Conservation (phyloP, 208 protist species). For the Acanthamoeba lenticulata region DNA sequence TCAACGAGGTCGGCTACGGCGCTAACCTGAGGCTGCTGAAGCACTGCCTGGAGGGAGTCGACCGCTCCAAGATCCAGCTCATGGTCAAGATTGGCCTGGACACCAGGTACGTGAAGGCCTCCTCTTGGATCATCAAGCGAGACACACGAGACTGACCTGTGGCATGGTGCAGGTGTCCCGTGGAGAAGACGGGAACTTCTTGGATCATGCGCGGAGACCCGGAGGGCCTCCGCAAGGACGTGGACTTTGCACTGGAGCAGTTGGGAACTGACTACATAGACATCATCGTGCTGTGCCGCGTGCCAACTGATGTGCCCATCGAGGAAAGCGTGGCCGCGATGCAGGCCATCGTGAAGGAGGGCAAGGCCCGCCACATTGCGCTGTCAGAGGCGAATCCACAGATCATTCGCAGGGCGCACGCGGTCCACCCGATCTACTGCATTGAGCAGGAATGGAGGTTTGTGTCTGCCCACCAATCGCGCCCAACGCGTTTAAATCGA, state of each 20-base stretch:
- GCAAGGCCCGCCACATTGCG: conserved; percentile 67
- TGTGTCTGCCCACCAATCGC: neutral
- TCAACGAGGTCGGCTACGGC: neutral
- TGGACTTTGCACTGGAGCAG: neutral
- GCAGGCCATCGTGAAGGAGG: conserved; percentile 53
- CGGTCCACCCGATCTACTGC: conserved; percentile 66
- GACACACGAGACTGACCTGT: neutral
- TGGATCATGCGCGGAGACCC: neutral
- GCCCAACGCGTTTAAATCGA: neutral
- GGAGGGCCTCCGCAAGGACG: neutral
- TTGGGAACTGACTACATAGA: neutral
- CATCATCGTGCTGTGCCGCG: neutral
- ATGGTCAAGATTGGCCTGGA: neutral
- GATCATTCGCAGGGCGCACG: conserved; percentile 67
- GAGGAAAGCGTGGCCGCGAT: conserved; percentile 57
- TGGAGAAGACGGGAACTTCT: neutral
- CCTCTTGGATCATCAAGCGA: neutral
- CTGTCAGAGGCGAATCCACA: conserved; percentile 67
- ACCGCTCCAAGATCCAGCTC: neutral
- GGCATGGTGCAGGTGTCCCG: neutral
- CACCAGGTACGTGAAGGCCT: neutral
- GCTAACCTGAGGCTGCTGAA: neutral
- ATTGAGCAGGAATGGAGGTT: neutral
- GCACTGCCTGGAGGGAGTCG: neutral
- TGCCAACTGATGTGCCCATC: neutral